Evolutionary conservation across 208 protist species (phyloP).

Genomic region (Leishmania turanica): DNA sequence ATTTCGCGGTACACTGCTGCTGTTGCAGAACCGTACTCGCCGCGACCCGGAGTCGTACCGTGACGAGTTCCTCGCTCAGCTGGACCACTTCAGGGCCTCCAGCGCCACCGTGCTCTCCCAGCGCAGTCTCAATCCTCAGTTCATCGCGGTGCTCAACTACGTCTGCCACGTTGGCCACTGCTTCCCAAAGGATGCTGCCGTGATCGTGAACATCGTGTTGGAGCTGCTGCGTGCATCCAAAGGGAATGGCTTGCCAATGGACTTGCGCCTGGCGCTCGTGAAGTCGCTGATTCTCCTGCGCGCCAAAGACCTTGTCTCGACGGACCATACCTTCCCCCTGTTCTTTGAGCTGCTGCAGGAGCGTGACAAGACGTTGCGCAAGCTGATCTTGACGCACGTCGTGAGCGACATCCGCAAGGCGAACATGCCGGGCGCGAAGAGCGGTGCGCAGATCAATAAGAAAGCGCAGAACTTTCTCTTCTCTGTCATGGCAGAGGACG

Average conservation of each 20-base stretch:
- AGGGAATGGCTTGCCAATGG: constrained; percentile 71
- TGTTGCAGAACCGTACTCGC: constrained; percentile 96
- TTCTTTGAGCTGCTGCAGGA: constrained; percentile 97
- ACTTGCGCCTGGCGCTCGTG: constrained; percentile 87
- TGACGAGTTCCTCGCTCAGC: constrained; percentile 96
- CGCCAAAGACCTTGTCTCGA: constrained; percentile 88
- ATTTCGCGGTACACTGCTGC: constrained; percentile 91
- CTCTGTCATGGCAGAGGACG: constrained; percentile 93
- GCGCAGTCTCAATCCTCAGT: constrained; percentile 83
- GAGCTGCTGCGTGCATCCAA: constrained; percentile 87
- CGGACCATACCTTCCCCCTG: constrained; percentile 90
- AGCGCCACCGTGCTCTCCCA: constrained; percentile 92
- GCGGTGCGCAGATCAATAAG: constrained; percentile 93
- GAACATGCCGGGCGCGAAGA: constrained; percentile 88
- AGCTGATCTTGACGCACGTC: constrained; percentile 91
- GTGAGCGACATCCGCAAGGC: constrained; percentile 95
- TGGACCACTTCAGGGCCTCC: constrained; percentile 94
- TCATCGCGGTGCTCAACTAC: constrained; percentile 83
- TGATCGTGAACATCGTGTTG: constrained; percentile 84
- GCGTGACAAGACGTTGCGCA: constrained; percentile 94
- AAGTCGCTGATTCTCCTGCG: constrained; percentile 95
- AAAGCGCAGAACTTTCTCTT: constrained; percentile 97
- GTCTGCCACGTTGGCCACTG: constrained; percentile 90
- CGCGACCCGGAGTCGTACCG: constrained; percentile 95
- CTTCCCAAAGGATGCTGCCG: constrained; percentile 87